Conservation (phyloP, 139 green algal genomes). For the Pseudopediastrum boryanum region DNA sequence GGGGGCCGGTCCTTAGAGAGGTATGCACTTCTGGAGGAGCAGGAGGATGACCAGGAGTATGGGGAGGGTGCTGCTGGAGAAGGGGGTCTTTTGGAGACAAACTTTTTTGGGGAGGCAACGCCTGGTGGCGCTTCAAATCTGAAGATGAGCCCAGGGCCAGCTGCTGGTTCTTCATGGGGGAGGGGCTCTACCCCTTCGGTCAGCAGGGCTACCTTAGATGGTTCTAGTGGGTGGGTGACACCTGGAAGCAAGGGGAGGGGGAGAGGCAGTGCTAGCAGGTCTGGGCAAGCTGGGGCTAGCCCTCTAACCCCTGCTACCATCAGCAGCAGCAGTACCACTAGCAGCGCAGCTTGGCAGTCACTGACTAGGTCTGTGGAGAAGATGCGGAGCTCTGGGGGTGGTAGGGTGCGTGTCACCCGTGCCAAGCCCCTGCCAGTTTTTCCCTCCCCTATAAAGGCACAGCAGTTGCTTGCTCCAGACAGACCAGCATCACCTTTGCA, state of each 20-base stretch:
- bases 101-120: neutral
- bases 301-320: neutral
- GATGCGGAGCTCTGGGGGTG: neutral
- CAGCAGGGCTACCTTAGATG: neutral
- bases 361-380: neutral
- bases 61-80: neutral
- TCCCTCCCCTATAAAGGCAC: neutral
- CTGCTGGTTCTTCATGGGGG: neutral
- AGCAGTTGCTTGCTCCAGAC: neutral
- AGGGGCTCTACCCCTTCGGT: neutral
- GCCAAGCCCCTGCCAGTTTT: conserved; percentile 18
- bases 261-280: neutral
- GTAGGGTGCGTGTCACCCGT: conserved; percentile 18
- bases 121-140: neutral
- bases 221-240: neutral
- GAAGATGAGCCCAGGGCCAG: neutral
- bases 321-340: conserved; percentile 15
- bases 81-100: neutral
- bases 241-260: neutral
- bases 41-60: neutral
- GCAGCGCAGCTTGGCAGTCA: conserved; percentile 27
- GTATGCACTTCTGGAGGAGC: neutral
- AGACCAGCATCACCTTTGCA: conserved; percentile 27
- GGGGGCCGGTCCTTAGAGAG: conserved; percentile 13
- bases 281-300: neutral